Percentiles rank a stretch among this genome's conserved stretches.
Evolutionary conservation across 495 filamentous ascomycete genomes (phyloP).

Genomic region (Podospora pseudocomata): DNA sequence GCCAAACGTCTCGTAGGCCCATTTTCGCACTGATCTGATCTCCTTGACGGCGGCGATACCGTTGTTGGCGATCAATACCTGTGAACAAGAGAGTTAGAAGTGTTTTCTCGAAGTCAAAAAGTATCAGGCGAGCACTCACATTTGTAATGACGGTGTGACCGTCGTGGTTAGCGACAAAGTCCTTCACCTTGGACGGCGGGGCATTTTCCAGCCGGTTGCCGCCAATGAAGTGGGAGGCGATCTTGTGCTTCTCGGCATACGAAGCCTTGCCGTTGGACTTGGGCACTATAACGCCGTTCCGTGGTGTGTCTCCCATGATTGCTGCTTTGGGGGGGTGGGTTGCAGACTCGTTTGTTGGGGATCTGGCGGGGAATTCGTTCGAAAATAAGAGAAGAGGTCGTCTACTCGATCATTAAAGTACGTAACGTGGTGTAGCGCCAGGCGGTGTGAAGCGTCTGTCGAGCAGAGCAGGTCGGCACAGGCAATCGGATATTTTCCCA

Average conservation of each 20-base stretch:
- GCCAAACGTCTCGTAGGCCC: slow-evolving; percentile 99
- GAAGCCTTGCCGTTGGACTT: slow-evolving; percentile 49
- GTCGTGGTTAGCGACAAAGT: slow-evolving; percentile 84
- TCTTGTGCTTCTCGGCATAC: slow-evolving; percentile 70
- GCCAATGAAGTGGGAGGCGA: slow-evolving; percentile 92
- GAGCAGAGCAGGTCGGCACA: neutral
- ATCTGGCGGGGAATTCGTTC: slow-evolving; percentile 5
- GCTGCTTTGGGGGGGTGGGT: slow-evolving; percentile 17
- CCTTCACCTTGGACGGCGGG: slow-evolving; percentile 75
- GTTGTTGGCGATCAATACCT: slow-evolving; percentile 99
- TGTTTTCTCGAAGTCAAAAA: neutral
- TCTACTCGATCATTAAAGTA: slow-evolving; percentile 5
- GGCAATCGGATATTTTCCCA: slow-evolving; percentile 11
- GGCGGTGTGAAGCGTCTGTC: neutral
- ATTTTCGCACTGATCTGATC: slow-evolving; percentile 97
- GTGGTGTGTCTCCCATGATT: slow-evolving; percentile 46
- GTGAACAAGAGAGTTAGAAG: slow-evolving; percentile 13
- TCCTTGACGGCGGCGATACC: slow-evolving; percentile 99
- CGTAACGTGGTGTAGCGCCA: neutral
- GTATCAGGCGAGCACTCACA: slow-evolving; percentile 51
- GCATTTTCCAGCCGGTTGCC: slow-evolving; percentile 83
- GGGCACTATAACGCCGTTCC: slow-evolving; percentile 39
- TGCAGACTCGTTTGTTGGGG: neutral
- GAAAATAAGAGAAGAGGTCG: neutral
- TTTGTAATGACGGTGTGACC: slow-evolving; percentile 98